Base-by-base conservation (phyloP, 2,329 filamentous ascomycete genomes). In the Venturia effusa region DNA sequence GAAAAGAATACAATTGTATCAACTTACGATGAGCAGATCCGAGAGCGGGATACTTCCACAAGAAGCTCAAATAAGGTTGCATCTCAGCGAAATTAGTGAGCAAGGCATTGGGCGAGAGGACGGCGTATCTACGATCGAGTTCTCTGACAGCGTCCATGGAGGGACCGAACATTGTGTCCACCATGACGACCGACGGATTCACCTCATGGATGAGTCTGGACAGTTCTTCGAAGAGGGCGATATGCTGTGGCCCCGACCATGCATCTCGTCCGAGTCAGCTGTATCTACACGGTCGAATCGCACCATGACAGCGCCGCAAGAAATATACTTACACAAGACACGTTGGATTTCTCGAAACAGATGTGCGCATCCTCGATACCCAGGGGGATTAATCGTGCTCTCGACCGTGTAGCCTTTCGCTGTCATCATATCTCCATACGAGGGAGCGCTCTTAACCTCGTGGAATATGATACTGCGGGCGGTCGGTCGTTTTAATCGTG, bases 41-140 rank as follows among this genome's bases (percentile, higher is more conserved):
- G 69, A 66, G 77, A 76, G 70, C 68, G 1, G 76, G 76, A 59
- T 72, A 75, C 65, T 73, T 77, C 72, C 74, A 77, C 11, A 77
- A 66, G 19, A 68, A 68, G 5, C 66, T 70, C 6, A 67, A 68
- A 30, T 68, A 68, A 2, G 78, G 76, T 65, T 83, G 80, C 39
- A 73, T 67, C 4, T 73, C 71, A 0, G 66, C 57, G 43, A 78
- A 67, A 68, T 77, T 75, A 64, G 80, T 72, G 68, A 79, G 70
- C 72, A 77, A 67, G 51, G 78, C 71, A 43, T 79, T 81, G 0
- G 80, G 79, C 59, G 76, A 77, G 7, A 82, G 69, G 1, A 79
- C 68, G 0, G 76, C 70, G 43, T 60, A 10, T 72, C 74, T 6
- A 73, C 72, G 40, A 73, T 67, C 0, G 69, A 70, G 2, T 73